These are phyloP conservation scores for Anisodus tanguticus DNA, from an alignment of 257 asterid genomes.

Conservation along the genomic window DNA sequence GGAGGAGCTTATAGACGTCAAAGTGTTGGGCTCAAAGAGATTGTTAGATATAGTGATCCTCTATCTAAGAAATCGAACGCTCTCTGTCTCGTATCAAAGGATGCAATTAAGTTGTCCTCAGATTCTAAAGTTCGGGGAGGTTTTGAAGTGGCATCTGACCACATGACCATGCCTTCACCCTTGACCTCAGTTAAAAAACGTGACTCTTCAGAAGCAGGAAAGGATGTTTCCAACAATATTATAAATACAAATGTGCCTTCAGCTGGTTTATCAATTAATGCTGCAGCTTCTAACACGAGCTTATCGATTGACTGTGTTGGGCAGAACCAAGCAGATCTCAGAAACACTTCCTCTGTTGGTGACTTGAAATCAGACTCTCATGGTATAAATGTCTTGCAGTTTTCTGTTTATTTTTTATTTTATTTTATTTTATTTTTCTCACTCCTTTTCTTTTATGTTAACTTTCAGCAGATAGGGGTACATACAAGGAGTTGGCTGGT, in stretches of 20 bases:
- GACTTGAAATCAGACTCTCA: conserved; percentile 36
- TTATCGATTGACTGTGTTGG: conserved; percentile 35
- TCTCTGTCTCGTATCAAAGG: conserved; percentile 34
- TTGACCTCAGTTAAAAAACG: conserved; percentile 26
- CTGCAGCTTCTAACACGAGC: conserved; percentile 31
- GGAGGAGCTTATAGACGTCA: conserved; percentile 56
- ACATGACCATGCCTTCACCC: conserved; percentile 27
- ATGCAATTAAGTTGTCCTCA: conserved; percentile 32
- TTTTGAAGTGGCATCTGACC: conserved; percentile 33
- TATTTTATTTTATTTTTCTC: not conserved
- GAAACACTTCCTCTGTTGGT: not conserved
- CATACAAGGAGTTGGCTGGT: conserved; percentile 1
- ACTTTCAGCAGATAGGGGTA: conserved; percentile 13
- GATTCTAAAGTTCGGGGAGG: conserved; percentile 37
- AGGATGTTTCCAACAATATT: conserved; percentile 21
- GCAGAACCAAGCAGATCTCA: conserved; percentile 36
- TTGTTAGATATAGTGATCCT: conserved; percentile 39
- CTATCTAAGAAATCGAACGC: conserved; percentile 30
- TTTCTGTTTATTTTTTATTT: not conserved
- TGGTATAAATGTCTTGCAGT: conserved; percentile 37
- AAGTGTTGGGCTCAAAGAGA: conserved; percentile 54
- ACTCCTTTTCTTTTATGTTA: not conserved
- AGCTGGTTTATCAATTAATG: conserved; percentile 30
- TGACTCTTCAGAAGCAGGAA: conserved; percentile 28
- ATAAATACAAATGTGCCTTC: not conserved